Base-by-base conservation (phyloP, 2,329 filamentous ascomycete genomes). In the Lizonia empirigonia region DNA sequence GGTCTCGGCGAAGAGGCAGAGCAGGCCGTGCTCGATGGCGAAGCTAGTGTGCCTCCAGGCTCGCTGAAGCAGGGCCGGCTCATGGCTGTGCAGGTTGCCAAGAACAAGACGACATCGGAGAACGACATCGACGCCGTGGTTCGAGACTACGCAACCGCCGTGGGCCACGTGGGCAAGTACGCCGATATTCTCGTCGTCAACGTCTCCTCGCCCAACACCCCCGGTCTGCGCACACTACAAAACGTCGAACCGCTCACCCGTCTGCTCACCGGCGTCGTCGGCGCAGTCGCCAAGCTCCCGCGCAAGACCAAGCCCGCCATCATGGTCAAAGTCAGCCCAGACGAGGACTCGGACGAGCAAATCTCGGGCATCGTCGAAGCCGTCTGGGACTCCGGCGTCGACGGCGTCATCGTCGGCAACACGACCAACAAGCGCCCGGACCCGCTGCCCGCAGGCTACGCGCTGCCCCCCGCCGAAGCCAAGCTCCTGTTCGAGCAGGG, bases 121-220 rank as follows among this genome's bases (percentile, higher is more conserved):
- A 80, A 81, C 38, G 90, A 97, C 68, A 87, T 96, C 53, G 83
- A 88, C 33, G 92, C 91, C 24, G 88, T 97, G 13, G 85, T 82
- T 41, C 81, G 83, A 19, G 84, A 88, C 63, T 97, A 97, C 69
- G 89, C 94, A n/a, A 90, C 89, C 73, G 96, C 93, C 65, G 92
- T 97, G 3, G 80, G 88, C 46, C 82, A 86, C 36, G 78, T 99
- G 29, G 94, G 88, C 4, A 87, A 82, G 41, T 99, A 96, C 70
- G 91, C 94, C 9, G 94, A 99, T 67, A 88, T 99, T 27, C 78
- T 99, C n/a, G 93, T 97, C 7, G 94, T 99, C 68, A 99, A 99
- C 66, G 94, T 99, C 40, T 96, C 91, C 67, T 95, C 90, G 63
- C 94, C 94, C 19, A 99, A 99, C 76, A 97, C 93, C 0, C 93